Conservation (phyloP, 352 stramenopile species). For the Phytophthora sp. region DNA sequence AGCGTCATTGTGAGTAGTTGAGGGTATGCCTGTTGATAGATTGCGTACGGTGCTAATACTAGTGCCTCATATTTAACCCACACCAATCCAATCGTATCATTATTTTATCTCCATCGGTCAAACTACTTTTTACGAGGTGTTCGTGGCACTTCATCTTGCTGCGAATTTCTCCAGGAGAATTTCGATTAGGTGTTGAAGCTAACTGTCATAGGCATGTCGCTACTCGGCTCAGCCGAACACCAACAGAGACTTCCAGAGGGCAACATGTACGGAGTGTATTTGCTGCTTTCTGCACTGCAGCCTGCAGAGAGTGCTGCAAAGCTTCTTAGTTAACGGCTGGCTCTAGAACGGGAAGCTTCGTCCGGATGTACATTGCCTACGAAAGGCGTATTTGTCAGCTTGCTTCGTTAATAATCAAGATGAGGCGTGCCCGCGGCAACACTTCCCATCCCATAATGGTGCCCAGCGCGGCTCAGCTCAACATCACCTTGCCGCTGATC, state of each 20-base stretch:
- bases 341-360: slow-evolving; percentile 14
- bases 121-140: too few relatives aligned
- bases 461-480: slow-evolving; percentile 3
- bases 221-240: not conserved
- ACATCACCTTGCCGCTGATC: not conserved
- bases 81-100: not conserved
- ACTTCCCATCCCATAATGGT: slow-evolving; percentile 15
- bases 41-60: slow-evolving; percentile 10
- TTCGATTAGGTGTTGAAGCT: not conserved
- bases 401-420: not conserved
- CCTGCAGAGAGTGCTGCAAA: slow-evolving; percentile 8
- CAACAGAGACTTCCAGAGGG: not conserved
- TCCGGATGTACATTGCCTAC: slow-evolving; percentile 14
- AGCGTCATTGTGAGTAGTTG: slow-evolving; percentile 31
- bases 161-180: not conserved
- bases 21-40: slow-evolving; percentile 32
- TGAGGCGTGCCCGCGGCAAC: not conserved
- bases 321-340: slow-evolving; percentile 5
- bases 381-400: not conserved
- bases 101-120: too few relatives aligned
- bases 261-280: not conserved
- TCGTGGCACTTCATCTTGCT: not conserved
- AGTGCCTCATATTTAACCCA: slow-evolving; percentile 36
- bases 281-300: not conserved
- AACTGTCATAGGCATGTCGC: not conserved